Percentiles rank a stretch among this genome's conserved stretches.
Conservation (phyloP, 1,284 basidiomycete species). For the Mrakiaceae sp. region DNA sequence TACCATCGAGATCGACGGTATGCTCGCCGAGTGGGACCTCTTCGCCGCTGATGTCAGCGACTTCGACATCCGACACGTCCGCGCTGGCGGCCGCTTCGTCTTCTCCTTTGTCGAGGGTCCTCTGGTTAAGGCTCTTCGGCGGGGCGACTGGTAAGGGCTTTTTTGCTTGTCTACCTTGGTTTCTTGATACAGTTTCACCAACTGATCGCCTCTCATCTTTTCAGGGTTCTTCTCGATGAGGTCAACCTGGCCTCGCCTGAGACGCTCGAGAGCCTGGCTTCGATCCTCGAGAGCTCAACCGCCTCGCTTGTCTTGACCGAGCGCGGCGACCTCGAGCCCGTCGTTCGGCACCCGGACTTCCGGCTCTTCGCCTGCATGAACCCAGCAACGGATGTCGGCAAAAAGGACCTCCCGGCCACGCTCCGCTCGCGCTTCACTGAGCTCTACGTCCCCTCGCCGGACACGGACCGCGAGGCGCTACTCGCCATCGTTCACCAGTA, state of each 20-base stretch:
- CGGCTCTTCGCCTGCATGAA: slow-evolving; percentile 99
- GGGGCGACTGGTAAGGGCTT: slow-evolving; percentile 68
- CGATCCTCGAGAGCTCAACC: slow-evolving; percentile 69
- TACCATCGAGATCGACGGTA: slow-evolving; percentile 39
- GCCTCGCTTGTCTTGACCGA: slow-evolving; percentile 90
- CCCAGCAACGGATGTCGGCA: slow-evolving; percentile 96
- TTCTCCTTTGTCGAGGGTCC: slow-evolving; percentile 96
- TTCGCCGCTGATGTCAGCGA: slow-evolving; percentile 62
- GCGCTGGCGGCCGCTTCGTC: slow-evolving; percentile 73
- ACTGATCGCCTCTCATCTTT: slow-evolving; percentile 2
- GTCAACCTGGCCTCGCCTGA: slow-evolving; percentile 91
- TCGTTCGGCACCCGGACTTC: slow-evolving; percentile 88
- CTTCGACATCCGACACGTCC: slow-evolving; percentile 78
- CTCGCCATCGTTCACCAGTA: slow-evolving; percentile 82
- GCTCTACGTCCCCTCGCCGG: slow-evolving; percentile 86
- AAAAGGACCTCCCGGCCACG: slow-evolving; percentile 86
- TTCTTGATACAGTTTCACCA: too few relatives aligned
- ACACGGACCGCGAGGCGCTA: slow-evolving; percentile 82
- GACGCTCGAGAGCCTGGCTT: slow-evolving; percentile 85
- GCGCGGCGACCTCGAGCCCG: slow-evolving; percentile 79
- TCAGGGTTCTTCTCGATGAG: slow-evolving; percentile 91
- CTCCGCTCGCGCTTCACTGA: slow-evolving; percentile 91
- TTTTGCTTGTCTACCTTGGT: not conserved
- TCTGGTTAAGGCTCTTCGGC: slow-evolving; percentile 76
- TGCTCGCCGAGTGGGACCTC: slow-evolving; percentile 49